Conservation (phyloP, 345 rosid genomes). For the Gossypium thurberi region DNA sequence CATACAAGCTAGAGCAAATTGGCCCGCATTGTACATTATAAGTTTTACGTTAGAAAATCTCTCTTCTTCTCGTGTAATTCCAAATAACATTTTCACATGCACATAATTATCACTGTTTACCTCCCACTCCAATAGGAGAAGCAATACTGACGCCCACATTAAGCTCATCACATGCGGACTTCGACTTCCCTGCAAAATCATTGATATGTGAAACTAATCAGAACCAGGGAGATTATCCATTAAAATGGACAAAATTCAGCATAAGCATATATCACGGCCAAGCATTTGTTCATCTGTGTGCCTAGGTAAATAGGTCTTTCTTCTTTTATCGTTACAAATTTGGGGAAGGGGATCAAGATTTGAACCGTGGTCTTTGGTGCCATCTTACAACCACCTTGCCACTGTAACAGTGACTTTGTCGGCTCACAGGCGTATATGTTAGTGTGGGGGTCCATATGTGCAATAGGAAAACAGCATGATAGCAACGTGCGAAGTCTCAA, state of each 20-base stretch:
- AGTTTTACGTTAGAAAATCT: not conserved
- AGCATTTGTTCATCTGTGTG: not conserved
- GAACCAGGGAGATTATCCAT: not conserved
- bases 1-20: not conserved
- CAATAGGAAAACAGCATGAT: not conserved
- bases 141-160: slow-evolving; percentile 17
- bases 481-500: not conserved
- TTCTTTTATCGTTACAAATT: too few species aligned
- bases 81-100: not conserved
- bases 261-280: not conserved
- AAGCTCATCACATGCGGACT: slow-evolving; percentile 17
- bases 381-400: too few species aligned
- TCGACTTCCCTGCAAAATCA: slow-evolving; percentile 35
- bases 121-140: slow-evolving; percentile 22
- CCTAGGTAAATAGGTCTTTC: too few species aligned
- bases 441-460: not conserved
- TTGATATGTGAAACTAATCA: slow-evolving; percentile 10
- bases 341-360: too few species aligned
- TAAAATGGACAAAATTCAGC: not conserved
- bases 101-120: slow-evolving; percentile 15
- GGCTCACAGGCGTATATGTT: not conserved
- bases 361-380: too few species aligned
- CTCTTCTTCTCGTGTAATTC: not conserved
- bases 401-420: too few species aligned
- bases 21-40: not conserved